phyloP scores from a whole-genome alignment of 202 grass and related monocot genomes.

The Bolboschoenoplectus hybrid region DNA sequence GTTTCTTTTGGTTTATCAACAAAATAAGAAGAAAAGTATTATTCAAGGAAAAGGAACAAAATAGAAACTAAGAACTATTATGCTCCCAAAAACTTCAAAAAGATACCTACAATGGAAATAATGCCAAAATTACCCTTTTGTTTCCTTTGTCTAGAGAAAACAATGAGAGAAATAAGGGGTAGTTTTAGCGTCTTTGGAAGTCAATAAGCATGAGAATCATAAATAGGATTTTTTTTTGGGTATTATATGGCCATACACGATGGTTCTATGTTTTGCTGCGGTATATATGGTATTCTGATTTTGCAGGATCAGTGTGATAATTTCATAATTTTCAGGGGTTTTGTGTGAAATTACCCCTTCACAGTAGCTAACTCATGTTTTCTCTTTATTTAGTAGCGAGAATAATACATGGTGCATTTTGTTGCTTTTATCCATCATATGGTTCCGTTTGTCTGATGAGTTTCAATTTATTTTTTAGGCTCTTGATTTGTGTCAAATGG shows the following conservation, averaged over 20 bases:
- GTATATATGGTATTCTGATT: neutral
- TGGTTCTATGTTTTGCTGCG: neutral
- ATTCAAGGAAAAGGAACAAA: slow-evolving; percentile 21
- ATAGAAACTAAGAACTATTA: neutral
- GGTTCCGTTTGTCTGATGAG: neutral
- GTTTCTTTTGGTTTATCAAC: slow-evolving; percentile 2
- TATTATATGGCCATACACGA: neutral
- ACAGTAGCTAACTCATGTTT: neutral
- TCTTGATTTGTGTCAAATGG: slow-evolving; percentile 34
- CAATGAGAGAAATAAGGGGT: neutral
- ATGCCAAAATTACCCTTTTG: slow-evolving; percentile 4
- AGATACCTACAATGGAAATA: neutral
- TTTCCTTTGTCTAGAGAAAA: neutral
- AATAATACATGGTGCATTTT: neutral
- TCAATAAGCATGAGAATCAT: neutral
- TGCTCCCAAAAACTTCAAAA: neutral
- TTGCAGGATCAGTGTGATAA: neutral
- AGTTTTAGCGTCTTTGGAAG: neutral
- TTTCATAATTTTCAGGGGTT: neutral
- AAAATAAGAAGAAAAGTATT: neutral
- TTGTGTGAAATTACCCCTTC: neutral
- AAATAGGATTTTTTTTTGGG: neutral
- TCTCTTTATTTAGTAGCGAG: neutral
- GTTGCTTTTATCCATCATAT: neutral
- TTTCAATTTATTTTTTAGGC: slow-evolving; percentile 1